Base-by-base conservation (phyloP, 1,284 basidiomycete species). In the Rhodotorula sp. region DNA sequence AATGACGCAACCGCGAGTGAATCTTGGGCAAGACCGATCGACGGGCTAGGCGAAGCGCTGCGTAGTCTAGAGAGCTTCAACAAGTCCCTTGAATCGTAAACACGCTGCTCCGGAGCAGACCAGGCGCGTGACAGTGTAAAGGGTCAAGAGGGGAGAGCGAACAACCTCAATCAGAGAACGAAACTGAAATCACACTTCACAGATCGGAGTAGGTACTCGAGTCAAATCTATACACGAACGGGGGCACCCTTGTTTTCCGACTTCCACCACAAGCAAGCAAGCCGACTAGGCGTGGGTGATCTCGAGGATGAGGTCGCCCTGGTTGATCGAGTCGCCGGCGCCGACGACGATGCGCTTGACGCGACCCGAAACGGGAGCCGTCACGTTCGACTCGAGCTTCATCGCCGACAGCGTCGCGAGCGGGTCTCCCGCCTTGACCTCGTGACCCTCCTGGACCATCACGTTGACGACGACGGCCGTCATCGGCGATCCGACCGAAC, bases 381-480 rank as follows among this genome's bases (percentile, higher is more conserved):
- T 95, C 59, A 98, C 92, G 70, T 92, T 88, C 73, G 91, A 93
- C 84, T 99, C 95, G 93, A 96, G 95, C 91, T 94, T 69, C 64
- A 66, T 63, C 29, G 67, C 67, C 33, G 57, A 42, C 15, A 67
- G 30, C 10, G 37, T 33, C 45, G 59, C 54, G 33, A 64, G 63
- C 74, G 93, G 91, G 82, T 99, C 96, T 71, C 96, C 96, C 82
- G 93, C 95, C 88, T 91, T 96, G 82, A 99, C 93, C 79, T 94
- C 89, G 73, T 94, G 90, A 61, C 93, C 94, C 82, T 98, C 95
- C 84, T 96, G 93, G 72, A 96, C 95, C 76, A 95, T 86, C 63
- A 99, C 93, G 82, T 99, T 96, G 37, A 99, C 91, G 63, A 99
- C 93, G 62, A 99, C 95, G 84, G 95, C 95, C 68, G 93, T 92